Percentiles rank a stretch among this genome's conserved stretches.
Conservation (phyloP, 169 alveolate species). For the Eimeria sp. region DNA sequence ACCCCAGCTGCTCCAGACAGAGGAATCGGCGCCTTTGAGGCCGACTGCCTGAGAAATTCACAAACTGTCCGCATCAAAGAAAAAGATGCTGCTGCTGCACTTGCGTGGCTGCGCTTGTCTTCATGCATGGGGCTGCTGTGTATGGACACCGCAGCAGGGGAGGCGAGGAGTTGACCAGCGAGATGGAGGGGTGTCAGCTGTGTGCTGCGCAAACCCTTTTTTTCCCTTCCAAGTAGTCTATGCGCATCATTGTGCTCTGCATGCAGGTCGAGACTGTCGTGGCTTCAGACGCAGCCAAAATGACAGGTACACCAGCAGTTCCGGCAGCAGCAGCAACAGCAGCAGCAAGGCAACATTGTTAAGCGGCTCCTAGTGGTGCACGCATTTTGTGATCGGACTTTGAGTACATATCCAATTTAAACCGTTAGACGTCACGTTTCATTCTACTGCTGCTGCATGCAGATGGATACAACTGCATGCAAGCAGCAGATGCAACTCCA, state of each 20-base stretch:
- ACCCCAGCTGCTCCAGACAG: not conserved
- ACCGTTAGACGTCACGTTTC: not conserved
- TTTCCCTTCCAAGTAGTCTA: not conserved
- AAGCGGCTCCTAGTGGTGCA: too few relatives aligned
- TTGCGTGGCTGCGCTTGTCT: not conserved
- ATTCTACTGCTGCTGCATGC: not conserved
- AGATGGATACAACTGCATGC: not conserved
- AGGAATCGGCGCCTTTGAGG: not conserved
- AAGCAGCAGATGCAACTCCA: not conserved
- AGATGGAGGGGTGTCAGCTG: not conserved
- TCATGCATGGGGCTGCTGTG: not conserved
- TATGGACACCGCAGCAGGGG: not conserved
- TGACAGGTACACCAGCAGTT: not conserved
- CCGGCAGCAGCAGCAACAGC: not conserved
- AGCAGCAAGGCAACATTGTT: not conserved
- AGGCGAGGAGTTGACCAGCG: not conserved
- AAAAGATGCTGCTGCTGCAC: not conserved
- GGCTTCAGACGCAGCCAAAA: not conserved
- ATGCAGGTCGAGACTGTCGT: not conserved
- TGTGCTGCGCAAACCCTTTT: not conserved
- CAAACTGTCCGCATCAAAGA: not conserved
- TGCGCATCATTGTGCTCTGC: not conserved
- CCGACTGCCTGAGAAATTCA: not conserved
- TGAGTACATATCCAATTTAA: not conserved
- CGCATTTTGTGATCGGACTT: not conserved